Evolutionary conservation across 805 yeast genomes (phyloP), one percentile per base, ranked within the genome.

Genomic region (Candida oleophila): DNA sequence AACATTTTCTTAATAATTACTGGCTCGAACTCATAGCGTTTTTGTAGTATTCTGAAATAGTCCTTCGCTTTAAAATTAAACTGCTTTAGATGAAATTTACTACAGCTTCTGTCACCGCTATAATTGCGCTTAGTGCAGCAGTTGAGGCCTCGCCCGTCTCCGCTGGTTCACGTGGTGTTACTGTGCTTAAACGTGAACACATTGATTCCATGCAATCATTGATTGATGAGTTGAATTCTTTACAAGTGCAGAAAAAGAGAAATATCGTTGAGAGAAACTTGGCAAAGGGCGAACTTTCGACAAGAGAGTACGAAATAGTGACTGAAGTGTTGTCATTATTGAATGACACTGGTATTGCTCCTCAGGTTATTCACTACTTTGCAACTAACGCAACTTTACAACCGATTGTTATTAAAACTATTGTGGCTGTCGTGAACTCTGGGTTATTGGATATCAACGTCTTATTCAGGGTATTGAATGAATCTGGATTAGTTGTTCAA

Each of bases 251-350:
- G 11, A 48, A 51, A 9, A 69, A 68, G 55, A 60, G 75, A 53
- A 67, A 63, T 37, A 61, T 49, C 14, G 30, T 57, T n/a, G 56
- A 52, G 16, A 20, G 15, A 22, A 18, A 45, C 36, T 42, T 42
- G 1, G 36, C 28, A 3, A 16, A 22, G 25, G 48, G 50, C 14
- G 66, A 59, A 33, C 54, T 71, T 30, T 44, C 56, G 39, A 65
- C 65, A 43, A 60, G 76, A 59, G 75, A 71, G 43, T 68, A 68
- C 49, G 55, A 60, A 36, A 64, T 71, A 47, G 75, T 71, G 28
- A 71, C 76, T 42, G 57, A 65, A 39, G 69, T 71, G 4, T 69
- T 71, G 51, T 51, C 64, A 4, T 66, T 70, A 22, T 55, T 71
- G 22, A 64, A 70, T 45, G 61, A 67, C 46, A 60, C 76, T 18